Evolutionary conservation across 768 basidiomycete species (phyloP).

Genomic region (Pleurotus ostreatus): DNA sequence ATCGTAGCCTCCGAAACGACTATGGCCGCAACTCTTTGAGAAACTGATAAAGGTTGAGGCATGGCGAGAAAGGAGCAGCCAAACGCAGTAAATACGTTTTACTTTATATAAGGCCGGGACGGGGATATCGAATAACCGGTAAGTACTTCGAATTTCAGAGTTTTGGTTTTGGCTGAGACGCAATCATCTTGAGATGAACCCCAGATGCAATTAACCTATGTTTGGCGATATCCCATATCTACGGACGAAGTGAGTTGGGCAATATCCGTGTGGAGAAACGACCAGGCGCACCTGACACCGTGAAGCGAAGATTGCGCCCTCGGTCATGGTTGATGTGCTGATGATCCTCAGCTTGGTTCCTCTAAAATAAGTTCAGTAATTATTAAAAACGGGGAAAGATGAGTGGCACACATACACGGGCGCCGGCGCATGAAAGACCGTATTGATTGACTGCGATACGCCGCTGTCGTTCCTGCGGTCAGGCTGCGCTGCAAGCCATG

Average conservation of each 20-base stretch:
- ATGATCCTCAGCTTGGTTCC: constrained; percentile 38
- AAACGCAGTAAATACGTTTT: not conserved
- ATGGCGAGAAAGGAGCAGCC: not conserved
- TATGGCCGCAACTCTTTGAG: not conserved
- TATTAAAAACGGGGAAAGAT: constrained; percentile 12
- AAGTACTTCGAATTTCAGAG: not conserved
- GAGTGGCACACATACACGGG: constrained; percentile 24
- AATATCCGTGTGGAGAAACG: not conserved
- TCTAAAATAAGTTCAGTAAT: constrained; percentile 19
- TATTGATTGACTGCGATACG: constrained; percentile 47
- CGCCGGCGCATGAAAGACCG: constrained; percentile 44
- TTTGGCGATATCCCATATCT: constrained; percentile 40
- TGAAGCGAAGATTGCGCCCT: constrained; percentile 36
- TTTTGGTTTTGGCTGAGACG: constrained; percentile 16
- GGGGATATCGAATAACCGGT: not conserved
- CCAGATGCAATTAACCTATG: constrained; percentile 40
- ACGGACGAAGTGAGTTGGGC: not conserved
- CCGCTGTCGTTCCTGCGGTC: constrained; percentile 39
- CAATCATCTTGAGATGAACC: constrained; percentile 37
- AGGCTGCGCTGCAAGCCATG: constrained; percentile 31
- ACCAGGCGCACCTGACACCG: constrained; percentile 37
- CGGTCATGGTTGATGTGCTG: constrained; percentile 36
- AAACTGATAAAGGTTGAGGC: not conserved
- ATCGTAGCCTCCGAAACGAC: not conserved
- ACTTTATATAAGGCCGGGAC: not conserved